Evolutionary conservation across 2,329 filamentous ascomycete genomes (phyloP).

Genomic region (Botrytis tulipae): DNA sequence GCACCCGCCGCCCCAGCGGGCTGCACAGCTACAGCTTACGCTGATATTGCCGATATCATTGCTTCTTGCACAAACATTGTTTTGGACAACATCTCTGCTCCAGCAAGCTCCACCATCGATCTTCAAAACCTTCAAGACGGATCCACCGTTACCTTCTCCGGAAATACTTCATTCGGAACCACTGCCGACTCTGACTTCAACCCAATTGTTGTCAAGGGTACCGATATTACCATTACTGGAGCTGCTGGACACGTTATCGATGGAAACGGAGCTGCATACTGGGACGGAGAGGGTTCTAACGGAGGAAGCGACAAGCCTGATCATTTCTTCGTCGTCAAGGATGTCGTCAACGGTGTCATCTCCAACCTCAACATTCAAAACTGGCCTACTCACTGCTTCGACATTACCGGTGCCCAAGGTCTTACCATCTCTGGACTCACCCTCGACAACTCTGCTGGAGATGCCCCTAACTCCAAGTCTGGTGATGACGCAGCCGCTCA

Average conservation of each 20-base stretch:
- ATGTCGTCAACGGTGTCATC: slow-evolving; percentile 51
- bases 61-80: slow-evolving; percentile 44
- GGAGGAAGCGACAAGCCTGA: slow-evolving; percentile 62
- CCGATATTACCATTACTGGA: slow-evolving; percentile 30
- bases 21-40: slow-evolving; percentile 55
- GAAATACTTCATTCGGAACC: slow-evolving; percentile 64
- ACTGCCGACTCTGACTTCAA: slow-evolving; percentile 60
- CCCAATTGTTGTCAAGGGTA: slow-evolving; percentile 47
- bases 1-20: background rate
- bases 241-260: slow-evolving; percentile 46
- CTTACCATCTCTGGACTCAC: slow-evolving; percentile 50
- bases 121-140: slow-evolving; percentile 43
- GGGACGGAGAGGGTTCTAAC: slow-evolving; percentile 59
- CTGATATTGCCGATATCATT: slow-evolving; percentile 41
- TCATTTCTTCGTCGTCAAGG: slow-evolving; percentile 56
- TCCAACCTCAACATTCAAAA: slow-evolving; percentile 51
- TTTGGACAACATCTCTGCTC: slow-evolving; percentile 43
- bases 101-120: slow-evolving; percentile 42
- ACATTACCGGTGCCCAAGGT: slow-evolving; percentile 44
- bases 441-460: slow-evolving; percentile 56
- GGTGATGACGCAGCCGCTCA: slow-evolving; percentile 38
- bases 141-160: slow-evolving; percentile 57
- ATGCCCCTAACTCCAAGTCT: slow-evolving; percentile 36
- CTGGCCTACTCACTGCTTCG: slow-evolving; percentile 54
- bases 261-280: slow-evolving; percentile 48